phyloP scores from a whole-genome alignment of 2,329 filamentous ascomycete species.

The Aspergillus uvarum region DNA sequence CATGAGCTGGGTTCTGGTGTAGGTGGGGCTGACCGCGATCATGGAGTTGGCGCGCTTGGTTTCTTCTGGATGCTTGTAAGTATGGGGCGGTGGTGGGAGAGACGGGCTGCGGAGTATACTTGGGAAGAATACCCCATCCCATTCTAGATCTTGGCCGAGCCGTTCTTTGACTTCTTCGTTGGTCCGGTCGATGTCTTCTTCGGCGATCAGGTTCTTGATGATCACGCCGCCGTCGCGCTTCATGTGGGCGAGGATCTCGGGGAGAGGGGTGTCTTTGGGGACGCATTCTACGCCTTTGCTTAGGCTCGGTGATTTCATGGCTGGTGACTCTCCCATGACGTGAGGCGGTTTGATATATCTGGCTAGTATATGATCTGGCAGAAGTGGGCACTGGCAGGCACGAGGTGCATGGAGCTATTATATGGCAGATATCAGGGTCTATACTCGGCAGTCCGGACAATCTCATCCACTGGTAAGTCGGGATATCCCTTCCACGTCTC shows the following conservation, averaged over 20 bases:
- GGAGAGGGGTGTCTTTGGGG: not conserved
- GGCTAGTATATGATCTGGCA: too few species aligned
- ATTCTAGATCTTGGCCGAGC: not conserved
- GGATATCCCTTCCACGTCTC: too few species aligned
- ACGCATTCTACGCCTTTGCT: not conserved
- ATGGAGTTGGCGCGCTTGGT: conserved; percentile 10
- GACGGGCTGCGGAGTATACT: not conserved
- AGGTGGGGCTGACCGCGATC: conserved; percentile 8
- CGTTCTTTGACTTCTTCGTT: not conserved
- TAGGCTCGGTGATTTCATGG: not conserved
- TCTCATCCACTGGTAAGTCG: too few species aligned
- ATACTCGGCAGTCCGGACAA: too few species aligned
- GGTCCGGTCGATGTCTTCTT: conserved; percentile 1
- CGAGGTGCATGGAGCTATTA: not conserved
- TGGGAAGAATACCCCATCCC: not conserved
- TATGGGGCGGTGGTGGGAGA: not conserved
- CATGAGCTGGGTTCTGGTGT: conserved; percentile 20
- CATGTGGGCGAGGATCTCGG: conserved; percentile 1
- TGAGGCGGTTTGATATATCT: too few species aligned
- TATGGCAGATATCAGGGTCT: not conserved
- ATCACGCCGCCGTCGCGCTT: conserved; percentile 11
- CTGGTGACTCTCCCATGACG: not conserved
- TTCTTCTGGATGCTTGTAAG: conserved; percentile 1
- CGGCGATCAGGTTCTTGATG: conserved; percentile 3
- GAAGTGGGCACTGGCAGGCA: not conserved